Evolutionary conservation across 2,329 filamentous ascomycete genomes (phyloP).

Genomic region (Exophiala oligosperma): DNA sequence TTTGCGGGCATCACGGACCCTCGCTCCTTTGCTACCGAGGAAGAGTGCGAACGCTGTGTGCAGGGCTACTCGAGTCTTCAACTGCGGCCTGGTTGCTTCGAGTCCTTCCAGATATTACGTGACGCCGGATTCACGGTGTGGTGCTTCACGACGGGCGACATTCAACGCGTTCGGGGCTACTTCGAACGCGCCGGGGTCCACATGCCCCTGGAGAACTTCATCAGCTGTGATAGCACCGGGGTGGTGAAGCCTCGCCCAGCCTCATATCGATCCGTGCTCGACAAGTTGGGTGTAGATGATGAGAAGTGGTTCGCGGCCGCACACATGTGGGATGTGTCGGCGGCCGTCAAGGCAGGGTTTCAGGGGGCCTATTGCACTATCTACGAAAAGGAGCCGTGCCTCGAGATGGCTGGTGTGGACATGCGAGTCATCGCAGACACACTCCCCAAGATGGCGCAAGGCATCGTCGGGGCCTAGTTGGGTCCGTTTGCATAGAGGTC

Average conservation of each 20-base stretch:
- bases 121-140: slow-evolving; percentile 53
- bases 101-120: slow-evolving; percentile 43
- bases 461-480: neutral
- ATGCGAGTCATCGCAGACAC: slow-evolving; percentile 53
- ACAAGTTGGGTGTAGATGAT: slow-evolving; percentile 37
- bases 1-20: slow-evolving; percentile 43
- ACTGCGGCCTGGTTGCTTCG: slow-evolving; percentile 38
- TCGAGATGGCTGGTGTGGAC: slow-evolving; percentile 49
- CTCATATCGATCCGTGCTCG: slow-evolving; percentile 48
- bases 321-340: slow-evolving; percentile 61
- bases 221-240: slow-evolving; percentile 51
- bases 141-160: slow-evolving; percentile 56
- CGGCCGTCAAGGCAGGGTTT: slow-evolving; percentile 53
- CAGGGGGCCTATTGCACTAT: slow-evolving; percentile 56
- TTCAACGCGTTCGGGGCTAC: slow-evolving; percentile 52
- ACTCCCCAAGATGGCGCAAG: slow-evolving; percentile 50
- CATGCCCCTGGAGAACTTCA: slow-evolving; percentile 52
- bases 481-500: too few species aligned
- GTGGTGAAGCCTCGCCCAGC: slow-evolving; percentile 54
- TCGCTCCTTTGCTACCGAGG: slow-evolving; percentile 38
- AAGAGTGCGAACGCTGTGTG: slow-evolving; percentile 40
- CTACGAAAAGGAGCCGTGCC: slow-evolving; percentile 53
- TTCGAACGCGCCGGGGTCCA: slow-evolving; percentile 51
- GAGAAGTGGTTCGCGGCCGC: slow-evolving; percentile 58
- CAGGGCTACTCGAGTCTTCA: slow-evolving; percentile 35